phyloP scores from a whole-genome alignment of 176 grass and related monocot species.

The Microstegium vimineum region DNA sequence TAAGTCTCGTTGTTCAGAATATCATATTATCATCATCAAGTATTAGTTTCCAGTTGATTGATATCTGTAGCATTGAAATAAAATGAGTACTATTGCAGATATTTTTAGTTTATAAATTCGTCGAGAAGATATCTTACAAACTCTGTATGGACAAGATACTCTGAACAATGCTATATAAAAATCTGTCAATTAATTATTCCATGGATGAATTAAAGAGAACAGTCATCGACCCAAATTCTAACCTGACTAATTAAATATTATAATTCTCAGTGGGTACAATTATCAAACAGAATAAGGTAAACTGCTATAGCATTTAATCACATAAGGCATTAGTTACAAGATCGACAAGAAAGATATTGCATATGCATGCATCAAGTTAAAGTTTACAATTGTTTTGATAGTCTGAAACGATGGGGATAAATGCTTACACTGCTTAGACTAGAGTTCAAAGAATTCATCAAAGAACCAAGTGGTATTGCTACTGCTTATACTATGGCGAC shows the following conservation, averaged over 20 bases:
- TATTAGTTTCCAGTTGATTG: neutral
- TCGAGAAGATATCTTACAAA: constrained; percentile 8
- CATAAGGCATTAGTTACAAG: constrained; percentile 2
- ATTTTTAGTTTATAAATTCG: neutral
- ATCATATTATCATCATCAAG: constrained; percentile 14
- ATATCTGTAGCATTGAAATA: constrained; percentile 12
- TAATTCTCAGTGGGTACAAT: neutral
- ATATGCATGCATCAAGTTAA: neutral
- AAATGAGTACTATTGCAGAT: neutral
- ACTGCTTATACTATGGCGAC: neutral
- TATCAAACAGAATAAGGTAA: constrained; percentile 17
- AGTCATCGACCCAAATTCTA: neutral
- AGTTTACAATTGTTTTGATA: neutral
- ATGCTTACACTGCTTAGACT: neutral
- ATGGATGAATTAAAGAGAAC: neutral
- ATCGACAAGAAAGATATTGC: neutral
- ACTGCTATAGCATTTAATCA: neutral
- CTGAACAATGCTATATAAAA: neutral
- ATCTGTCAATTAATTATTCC: neutral
- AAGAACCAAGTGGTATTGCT: neutral
- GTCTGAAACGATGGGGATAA: neutral
- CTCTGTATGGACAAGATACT: neutral
- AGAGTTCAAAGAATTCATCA: neutral
- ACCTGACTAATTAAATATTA: neutral
- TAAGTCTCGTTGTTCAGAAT: constrained; percentile 21